Evolutionary conservation across 78 protist species (phyloP).

Genomic region (Fonticula alba): DNA sequence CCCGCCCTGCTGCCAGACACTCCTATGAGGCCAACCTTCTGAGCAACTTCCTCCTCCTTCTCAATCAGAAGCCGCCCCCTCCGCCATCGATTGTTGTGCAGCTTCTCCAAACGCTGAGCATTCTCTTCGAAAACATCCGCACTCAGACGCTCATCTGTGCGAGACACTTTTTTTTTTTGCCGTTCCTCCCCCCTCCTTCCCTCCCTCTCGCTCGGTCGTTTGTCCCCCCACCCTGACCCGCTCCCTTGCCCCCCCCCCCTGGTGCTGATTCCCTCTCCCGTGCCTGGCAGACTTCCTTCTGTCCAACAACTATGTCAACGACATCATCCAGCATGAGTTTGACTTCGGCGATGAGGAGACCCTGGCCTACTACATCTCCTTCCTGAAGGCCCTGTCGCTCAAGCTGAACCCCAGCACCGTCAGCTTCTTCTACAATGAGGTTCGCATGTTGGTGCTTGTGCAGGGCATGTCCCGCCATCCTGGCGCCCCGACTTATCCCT

Average conservation of each 20-base stretch:
- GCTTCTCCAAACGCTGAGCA: constrained; percentile 54
- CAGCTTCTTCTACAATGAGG: constrained; percentile 62
- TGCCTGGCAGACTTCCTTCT: constrained; percentile 29
- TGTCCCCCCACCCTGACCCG: neutral
- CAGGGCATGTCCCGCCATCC: neutral
- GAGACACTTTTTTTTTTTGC: neutral
- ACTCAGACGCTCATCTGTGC: constrained; percentile 39
- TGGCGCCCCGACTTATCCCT: neutral
- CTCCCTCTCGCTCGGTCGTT: neutral
- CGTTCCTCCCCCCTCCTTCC: neutral
- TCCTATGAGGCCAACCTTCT: constrained; percentile 45
- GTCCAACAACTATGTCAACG: constrained; percentile 67
- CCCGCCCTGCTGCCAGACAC: constrained; percentile 22
- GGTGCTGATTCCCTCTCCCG: neutral
- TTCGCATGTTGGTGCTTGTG: no score
- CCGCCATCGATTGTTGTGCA: constrained; percentile 27
- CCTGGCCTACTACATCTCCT: constrained; percentile 62
- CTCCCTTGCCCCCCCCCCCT: neutral
- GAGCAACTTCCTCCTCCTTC: constrained; percentile 16
- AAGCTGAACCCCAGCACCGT: constrained; percentile 42
- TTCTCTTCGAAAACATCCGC: constrained; percentile 49
- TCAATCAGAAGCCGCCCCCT: constrained; percentile 19
- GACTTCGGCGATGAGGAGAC: constrained; percentile 63
- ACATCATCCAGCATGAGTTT: constrained; percentile 40
- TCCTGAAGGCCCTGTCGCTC: constrained; percentile 61